Evolutionary conservation across 371 early-diverging fungal genomes (phyloP).

Genomic region (Entomophthora muscae): DNA sequence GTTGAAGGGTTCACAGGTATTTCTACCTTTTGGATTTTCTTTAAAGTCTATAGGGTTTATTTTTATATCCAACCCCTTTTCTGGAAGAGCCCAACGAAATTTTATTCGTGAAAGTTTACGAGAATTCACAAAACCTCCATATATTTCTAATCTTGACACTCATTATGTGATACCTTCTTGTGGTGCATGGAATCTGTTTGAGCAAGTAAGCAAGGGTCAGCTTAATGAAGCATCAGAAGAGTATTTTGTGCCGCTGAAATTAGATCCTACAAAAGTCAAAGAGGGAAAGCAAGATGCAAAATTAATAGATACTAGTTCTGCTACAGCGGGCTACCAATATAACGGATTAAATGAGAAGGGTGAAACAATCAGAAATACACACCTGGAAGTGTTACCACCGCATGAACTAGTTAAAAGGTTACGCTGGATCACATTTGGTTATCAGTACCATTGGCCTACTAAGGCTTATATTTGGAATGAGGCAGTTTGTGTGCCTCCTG

Average conservation of each 20-base stretch:
- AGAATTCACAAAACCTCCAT: conserved; percentile 49
- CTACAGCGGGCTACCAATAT: conserved; percentile 9
- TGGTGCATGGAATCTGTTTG: conserved; percentile 50
- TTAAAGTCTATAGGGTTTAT: conserved; percentile 31
- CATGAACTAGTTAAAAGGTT: conserved; percentile 31
- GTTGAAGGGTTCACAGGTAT: background rate
- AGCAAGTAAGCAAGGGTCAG: conserved; percentile 16
- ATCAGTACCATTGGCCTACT: conserved; percentile 83
- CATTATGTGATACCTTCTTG: conserved; percentile 44
- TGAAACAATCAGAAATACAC: conserved; percentile 12
- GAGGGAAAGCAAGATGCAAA: conserved; percentile 10
- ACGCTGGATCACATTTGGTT: conserved; percentile 81
- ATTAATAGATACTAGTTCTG: conserved; percentile 5
- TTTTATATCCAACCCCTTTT: conserved; percentile 54
- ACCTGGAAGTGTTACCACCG: conserved; percentile 18
- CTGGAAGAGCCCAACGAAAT: conserved; percentile 39
- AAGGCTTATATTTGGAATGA: conserved; percentile 40
- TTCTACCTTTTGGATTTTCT: background rate
- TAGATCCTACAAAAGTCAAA: conserved; percentile 13
- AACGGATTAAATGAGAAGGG: conserved; percentile 12
- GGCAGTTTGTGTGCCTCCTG: conserved; percentile 32
- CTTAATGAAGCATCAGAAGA: conserved; percentile 13
- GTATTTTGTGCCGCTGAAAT: conserved; percentile 14
- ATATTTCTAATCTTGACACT: conserved; percentile 64
- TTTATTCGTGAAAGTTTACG: conserved; percentile 41